Evolutionary conservation across 176 grass and related monocot genomes (phyloP).

Genomic region (Avena insularis): DNA sequence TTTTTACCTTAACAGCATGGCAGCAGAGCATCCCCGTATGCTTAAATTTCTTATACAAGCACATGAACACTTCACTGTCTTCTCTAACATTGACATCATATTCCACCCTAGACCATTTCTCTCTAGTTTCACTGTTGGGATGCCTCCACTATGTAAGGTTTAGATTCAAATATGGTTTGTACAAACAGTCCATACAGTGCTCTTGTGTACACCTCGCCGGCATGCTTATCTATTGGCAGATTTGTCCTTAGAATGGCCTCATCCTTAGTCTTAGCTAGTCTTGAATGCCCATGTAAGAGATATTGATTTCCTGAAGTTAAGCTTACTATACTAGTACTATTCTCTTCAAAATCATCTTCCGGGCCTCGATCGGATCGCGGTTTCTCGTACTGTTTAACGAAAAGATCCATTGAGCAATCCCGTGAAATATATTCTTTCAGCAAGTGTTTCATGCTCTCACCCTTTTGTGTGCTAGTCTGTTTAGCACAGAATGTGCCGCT

Average conservation of each 20-base stretch:
- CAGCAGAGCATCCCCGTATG: neutral
- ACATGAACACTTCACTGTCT: neutral
- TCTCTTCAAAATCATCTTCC: neutral
- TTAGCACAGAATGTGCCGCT: neutral
- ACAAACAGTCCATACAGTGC: neutral
- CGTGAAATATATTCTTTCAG: neutral
- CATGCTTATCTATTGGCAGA: slow-evolving; percentile 7
- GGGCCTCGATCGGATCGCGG: neutral
- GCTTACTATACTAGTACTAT: neutral
- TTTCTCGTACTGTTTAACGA: neutral
- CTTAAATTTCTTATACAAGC: neutral
- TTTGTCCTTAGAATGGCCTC: neutral
- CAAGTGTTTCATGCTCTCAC: neutral
- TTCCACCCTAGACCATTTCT: slow-evolving; percentile 17
- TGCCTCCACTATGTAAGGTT: neutral
- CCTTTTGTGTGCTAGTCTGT: slow-evolving; percentile 6
- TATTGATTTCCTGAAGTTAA: neutral
- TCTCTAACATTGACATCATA: slow-evolving; percentile 20
- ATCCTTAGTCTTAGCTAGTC: neutral
- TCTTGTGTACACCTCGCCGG: slow-evolving; percentile 11
- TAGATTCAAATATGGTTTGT: neutral
- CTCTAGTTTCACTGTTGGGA: neutral
- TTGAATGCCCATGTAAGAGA: neutral
- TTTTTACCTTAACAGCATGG: neutral
- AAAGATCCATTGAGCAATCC: slow-evolving; percentile 9